phyloP scores from a whole-genome alignment of 768 basidiomycete genomes.

The Boletellus emodensis region DNA sequence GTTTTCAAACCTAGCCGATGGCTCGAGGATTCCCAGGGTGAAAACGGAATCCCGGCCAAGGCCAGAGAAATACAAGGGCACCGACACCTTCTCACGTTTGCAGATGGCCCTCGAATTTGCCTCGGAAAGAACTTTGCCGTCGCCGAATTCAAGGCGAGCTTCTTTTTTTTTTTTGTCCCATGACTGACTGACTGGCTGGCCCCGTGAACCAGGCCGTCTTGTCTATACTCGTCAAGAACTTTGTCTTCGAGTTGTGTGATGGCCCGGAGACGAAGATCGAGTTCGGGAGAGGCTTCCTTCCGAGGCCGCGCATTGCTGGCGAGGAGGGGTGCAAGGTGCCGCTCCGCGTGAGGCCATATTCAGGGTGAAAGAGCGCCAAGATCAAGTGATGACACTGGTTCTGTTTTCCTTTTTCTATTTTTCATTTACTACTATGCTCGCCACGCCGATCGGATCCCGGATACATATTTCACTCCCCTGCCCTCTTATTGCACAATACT shows the following conservation, averaged over 20 bases:
- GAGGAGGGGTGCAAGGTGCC: conserved; percentile 26
- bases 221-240: conserved; percentile 40
- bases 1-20: conserved; percentile 63
- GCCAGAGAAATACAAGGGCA: conserved; percentile 46
- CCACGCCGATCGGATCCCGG: no score
- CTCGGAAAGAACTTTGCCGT: conserved; percentile 50
- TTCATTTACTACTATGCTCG: no score
- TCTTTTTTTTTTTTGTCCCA: no score
- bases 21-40: conserved; percentile 34
- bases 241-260: conserved; percentile 34
- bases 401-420: no score
- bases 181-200: no score
- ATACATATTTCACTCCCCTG: no score
- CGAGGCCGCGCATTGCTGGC: conserved; percentile 14
- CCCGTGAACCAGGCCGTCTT: conserved; percentile 35
- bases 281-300: conserved; percentile 10
- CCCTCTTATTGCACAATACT: no score
- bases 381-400: no score
- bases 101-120: conserved; percentile 49
- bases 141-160: conserved; percentile 30
- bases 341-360: conserved; percentile 19
- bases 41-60: conserved; percentile 19
- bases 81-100: conserved; percentile 48
- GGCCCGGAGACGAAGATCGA: conserved; percentile 31
- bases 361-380: background rate